Conservation (phyloP, 352 stramenopile genomes). For the Globisporangium echinulatum region DNA sequence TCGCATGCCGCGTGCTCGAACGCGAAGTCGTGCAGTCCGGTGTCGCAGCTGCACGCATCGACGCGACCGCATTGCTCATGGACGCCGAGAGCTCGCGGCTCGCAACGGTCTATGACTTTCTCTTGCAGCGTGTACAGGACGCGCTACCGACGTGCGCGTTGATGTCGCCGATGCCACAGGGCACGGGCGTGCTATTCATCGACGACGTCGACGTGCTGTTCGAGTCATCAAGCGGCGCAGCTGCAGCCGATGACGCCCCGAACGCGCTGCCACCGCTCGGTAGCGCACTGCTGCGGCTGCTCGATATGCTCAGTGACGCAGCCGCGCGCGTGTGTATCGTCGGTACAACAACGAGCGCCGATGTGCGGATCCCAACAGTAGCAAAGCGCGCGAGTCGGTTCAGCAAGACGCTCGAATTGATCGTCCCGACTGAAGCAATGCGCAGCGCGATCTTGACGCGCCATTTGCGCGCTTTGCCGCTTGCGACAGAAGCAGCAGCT, state of each 20-base stretch:
- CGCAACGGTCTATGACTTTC: constrained; percentile 53
- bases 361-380: constrained; percentile 30
- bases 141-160: constrained; percentile 17
- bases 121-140: constrained; percentile 32
- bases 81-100: constrained; percentile 34
- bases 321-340: constrained; percentile 37
- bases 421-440: constrained; percentile 56
- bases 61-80: constrained; percentile 56
- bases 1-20: constrained; percentile 26
- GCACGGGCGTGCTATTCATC: constrained; percentile 44
- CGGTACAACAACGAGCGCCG: constrained; percentile 30
- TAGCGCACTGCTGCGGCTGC: constrained; percentile 51
- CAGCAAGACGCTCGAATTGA: constrained; percentile 50
- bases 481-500: constrained; percentile 4
- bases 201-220: constrained; percentile 74
- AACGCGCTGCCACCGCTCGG: constrained; percentile 38
- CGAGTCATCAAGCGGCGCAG: constrained; percentile 28
- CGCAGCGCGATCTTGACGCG: constrained; percentile 38
- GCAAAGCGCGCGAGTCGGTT: constrained; percentile 49
- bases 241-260: constrained; percentile 20
- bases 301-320: constrained; percentile 35
- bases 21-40: constrained; percentile 16
- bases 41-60: constrained; percentile 17
- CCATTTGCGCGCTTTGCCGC: constrained; percentile 27
- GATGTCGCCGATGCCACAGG: background rate